Conservation (phyloP, 768 basidiomycete genomes). For the Boletus coccyginus region DNA sequence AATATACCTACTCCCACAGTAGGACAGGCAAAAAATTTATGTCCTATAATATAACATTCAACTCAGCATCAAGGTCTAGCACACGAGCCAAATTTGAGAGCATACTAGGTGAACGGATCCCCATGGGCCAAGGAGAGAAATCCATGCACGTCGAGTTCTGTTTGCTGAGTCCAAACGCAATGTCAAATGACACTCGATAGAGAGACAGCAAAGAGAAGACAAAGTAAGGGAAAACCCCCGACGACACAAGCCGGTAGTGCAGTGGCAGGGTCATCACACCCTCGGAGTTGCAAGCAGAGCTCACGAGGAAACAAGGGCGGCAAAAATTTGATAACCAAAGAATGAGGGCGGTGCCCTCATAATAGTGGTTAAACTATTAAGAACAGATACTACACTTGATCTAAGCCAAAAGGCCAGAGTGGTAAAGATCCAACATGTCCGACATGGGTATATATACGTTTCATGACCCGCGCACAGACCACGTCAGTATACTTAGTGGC, state of each 20-base stretch:
- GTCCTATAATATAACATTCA: no score
- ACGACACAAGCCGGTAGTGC: constrained; percentile 55
- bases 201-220: constrained; percentile 19
- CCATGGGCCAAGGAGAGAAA: background rate
- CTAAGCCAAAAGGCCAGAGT: constrained; percentile 63
- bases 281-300: constrained; percentile 44
- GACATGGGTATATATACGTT: constrained; percentile 9
- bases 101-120: no score
- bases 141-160: background rate
- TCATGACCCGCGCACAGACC: constrained; percentile 18
- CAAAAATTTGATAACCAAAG: constrained; percentile 50
- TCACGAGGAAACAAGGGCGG: constrained; percentile 21
- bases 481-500: background rate
- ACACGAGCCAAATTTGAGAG: no score
- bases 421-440: constrained; percentile 1
- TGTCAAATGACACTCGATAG: background rate
- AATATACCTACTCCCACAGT: no score
- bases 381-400: constrained; percentile 77
- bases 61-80: no score
- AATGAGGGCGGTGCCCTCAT: constrained; percentile 53
- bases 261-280: constrained; percentile 40
- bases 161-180: constrained; percentile 8
- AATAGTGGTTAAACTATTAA: constrained; percentile 60
- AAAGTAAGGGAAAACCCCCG: constrained; percentile 43
- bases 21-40: no score